These are phyloP conservation scores for Acer negundo DNA, from an alignment of 345 rosid genomes.

Conservation along the genomic window DNA sequence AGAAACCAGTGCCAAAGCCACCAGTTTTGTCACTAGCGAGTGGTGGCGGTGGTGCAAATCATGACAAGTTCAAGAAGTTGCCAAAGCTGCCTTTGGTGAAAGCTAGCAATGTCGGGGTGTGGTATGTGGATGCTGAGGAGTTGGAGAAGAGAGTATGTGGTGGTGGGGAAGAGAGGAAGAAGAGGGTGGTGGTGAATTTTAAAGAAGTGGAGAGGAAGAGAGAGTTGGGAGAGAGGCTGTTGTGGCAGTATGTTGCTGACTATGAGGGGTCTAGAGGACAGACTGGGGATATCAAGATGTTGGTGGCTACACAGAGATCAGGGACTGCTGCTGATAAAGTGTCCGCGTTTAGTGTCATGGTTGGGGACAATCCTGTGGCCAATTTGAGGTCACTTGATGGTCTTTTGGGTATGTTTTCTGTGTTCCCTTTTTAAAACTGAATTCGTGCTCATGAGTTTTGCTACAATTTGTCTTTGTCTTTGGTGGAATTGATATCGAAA, in stretches of 20 bases:
- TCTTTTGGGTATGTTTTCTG: constrained; percentile 59
- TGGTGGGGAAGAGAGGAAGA: constrained; percentile 35
- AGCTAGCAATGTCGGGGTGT: constrained; percentile 61
- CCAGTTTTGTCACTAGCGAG: constrained; percentile 53
- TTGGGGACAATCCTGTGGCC: constrained; percentile 89
- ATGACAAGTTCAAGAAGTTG: constrained; percentile 52
- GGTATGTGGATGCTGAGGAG: constrained; percentile 77
- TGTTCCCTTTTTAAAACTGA: not conserved
- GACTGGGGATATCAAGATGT: constrained; percentile 84
- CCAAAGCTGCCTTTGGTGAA: constrained; percentile 77
- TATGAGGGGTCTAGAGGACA: constrained; percentile 68
- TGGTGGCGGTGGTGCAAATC: not conserved
- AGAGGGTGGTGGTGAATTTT: constrained; percentile 53
- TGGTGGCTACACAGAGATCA: constrained; percentile 80
- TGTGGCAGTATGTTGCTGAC: constrained; percentile 76
- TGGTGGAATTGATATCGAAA: not conserved
- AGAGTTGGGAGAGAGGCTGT: constrained; percentile 77
- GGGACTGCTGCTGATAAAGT: constrained; percentile 96
- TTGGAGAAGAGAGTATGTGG: constrained; percentile 77
- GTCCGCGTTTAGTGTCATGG: constrained; percentile 80
- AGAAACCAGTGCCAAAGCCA: constrained; percentile 52
- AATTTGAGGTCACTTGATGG: constrained; percentile 93
- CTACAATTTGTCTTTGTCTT: not conserved
- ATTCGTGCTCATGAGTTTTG: constrained; percentile 3
- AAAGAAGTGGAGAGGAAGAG: constrained; percentile 63